Evolutionary conservation across 306 rosid genomes (phyloP).

Genomic region (Pueraria montana): DNA sequence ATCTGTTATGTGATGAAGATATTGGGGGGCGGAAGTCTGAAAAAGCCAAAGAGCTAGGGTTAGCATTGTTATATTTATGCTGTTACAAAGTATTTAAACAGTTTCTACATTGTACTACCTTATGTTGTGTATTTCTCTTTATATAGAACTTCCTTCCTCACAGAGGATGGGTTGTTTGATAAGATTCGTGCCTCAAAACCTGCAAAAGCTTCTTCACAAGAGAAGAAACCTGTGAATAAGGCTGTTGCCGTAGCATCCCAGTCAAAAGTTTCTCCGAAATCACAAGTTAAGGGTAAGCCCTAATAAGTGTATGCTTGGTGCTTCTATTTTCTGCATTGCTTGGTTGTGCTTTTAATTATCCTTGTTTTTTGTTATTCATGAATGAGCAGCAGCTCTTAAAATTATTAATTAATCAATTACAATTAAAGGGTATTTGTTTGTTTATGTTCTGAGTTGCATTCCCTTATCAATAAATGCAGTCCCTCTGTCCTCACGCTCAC

Average conservation of each 20-base stretch:
- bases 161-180: constrained; percentile 95
- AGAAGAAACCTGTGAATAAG: constrained; percentile 59
- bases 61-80: constrained; percentile 49
- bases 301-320: not conserved
- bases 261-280: constrained; percentile 61
- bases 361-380: constrained; percentile 15
- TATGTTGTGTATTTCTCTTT: constrained; percentile 20
- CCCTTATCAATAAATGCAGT: constrained; percentile 52
- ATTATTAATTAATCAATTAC: constrained; percentile 38
- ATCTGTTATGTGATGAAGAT: constrained; percentile 95
- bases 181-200: constrained; percentile 70
- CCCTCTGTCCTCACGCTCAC: constrained; percentile 56
- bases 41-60: constrained; percentile 98
- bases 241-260: constrained; percentile 54
- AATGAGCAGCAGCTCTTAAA: constrained; percentile 35
- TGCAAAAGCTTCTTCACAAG: constrained; percentile 60
- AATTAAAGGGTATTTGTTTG: constrained; percentile 28
- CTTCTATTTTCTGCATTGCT: constrained; percentile 22
- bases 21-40: constrained; percentile 91
- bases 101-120: constrained; percentile 16
- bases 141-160: constrained; percentile 78
- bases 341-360: constrained; percentile 17
- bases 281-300: constrained; percentile 73
- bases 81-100: constrained; percentile 27
- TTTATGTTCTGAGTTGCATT: constrained; percentile 45